Percentiles rank a stretch among this genome's conserved stretches.
Evolutionary conservation across 2,329 filamentous ascomycete species (phyloP).

Genomic region (Aureobasidium mangrovei): DNA sequence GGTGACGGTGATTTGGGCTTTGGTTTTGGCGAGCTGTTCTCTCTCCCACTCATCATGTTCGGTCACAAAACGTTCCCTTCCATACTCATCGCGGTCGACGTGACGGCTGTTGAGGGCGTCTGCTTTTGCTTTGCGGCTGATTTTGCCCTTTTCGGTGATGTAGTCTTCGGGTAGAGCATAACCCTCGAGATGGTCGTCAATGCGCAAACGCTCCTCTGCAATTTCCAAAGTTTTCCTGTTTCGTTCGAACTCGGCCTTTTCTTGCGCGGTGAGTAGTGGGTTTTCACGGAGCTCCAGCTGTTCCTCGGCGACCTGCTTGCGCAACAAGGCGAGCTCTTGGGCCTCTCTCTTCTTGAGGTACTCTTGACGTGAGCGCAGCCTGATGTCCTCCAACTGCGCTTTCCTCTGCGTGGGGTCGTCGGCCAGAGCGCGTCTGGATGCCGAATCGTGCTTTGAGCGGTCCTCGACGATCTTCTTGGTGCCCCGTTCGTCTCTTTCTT

Average conservation of each 20-base stretch:
- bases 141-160: slow-evolving; percentile 85
- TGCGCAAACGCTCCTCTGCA: slow-evolving; percentile 65
- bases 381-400: slow-evolving; percentile 69
- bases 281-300: slow-evolving; percentile 66
- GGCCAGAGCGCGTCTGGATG: slow-evolving; percentile 53
- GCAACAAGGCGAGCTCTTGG: slow-evolving; percentile 74
- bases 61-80: slow-evolving; percentile 80
- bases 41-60: slow-evolving; percentile 95
- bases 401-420: slow-evolving; percentile 59
- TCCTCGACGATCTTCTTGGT: slow-evolving; percentile 59
- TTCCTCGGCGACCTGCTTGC: slow-evolving; percentile 86
- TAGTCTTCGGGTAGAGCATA: slow-evolving; percentile 93
- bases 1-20: slow-evolving; percentile 67
- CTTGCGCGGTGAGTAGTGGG: slow-evolving; percentile 62
- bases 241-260: slow-evolving; percentile 80
- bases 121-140: slow-evolving; percentile 78
- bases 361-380: slow-evolving; percentile 77
- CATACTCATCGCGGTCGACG: slow-evolving; percentile 76
- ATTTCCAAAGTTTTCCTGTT: slow-evolving; percentile 60
- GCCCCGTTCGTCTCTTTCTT: slow-evolving; percentile 59
- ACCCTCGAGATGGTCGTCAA: slow-evolving; percentile 86
- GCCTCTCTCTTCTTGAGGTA: slow-evolving; percentile 90
- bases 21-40: slow-evolving; percentile 80
- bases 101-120: slow-evolving; percentile 86
- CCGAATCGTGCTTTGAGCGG: slow-evolving; percentile 43